Base-by-base conservation (phyloP, 768 basidiomycete species). In the Auricularia cornea region DNA sequence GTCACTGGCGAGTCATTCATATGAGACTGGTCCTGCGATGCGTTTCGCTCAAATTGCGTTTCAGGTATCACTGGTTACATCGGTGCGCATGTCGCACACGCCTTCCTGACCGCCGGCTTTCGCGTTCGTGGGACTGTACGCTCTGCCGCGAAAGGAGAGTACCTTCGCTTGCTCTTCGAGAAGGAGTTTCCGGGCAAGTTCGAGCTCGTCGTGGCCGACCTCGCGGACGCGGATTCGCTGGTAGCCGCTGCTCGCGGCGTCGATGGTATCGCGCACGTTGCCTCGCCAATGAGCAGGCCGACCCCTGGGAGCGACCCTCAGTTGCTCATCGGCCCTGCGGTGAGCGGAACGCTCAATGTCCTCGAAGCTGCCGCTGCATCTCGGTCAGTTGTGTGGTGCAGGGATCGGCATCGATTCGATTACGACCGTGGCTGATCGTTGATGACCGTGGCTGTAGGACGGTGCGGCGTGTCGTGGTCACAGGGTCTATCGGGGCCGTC, bases 191-290 rank as follows among this genome's bases (percentile, higher is more conserved):
- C 82, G 0, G 81, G 83, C 65, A 81, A 78, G 57, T 83, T 91
- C 66, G 85, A 88, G 66, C 71, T 85, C 44, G 73, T 90, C 29
- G 89, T 93, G 0, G 79, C 83, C 56, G 90, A 94, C 68, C 88
- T 93, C 65, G 77, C 77, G 6, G 71, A 78, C 74, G 83, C 80
- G 2, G 83, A 82, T 5, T 88, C 86, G 1, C 94, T 92, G 65
- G 89, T 93, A 70, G 84, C 90, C 59, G 89, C 85, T 0, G 87
- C 92, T 63, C 83, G 85, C 71, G 89, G 81, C 1, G 84, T 92
- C 8, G 85, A 89, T 64, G 91, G 81, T 0, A 83, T 94, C 60
- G 80, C 77, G 41, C 90, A 90, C 68, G 83, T 79, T 3, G 88
- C 88, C 0, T 89, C 88, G 1, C 88, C 51, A 88, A 0, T 79